Evolutionary conservation across 345 rosid genomes (phyloP), one percentile per base, ranked within the genome.

Genomic region (Hibiscus tridactylites): DNA sequence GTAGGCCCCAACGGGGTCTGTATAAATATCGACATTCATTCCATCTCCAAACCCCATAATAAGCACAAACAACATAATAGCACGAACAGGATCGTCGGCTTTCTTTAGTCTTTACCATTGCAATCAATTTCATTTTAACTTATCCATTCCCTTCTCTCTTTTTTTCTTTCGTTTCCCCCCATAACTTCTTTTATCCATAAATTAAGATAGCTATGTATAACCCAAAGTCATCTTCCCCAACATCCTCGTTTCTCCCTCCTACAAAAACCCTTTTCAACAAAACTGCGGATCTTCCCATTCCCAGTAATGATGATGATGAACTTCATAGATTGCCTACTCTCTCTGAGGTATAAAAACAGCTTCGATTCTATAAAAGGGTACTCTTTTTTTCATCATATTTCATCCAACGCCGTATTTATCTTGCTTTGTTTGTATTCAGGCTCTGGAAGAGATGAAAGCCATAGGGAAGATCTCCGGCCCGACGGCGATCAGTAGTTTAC

Each of bases 401-500:
- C 46, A 46, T 17, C 26, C 73, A 10, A 61, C 9, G 54, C 6
- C 69, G 70, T 52, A 64, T 78, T 70, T 26, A 74, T 24, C 42
- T 72, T 61, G 42, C 5, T 61, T 47, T 56, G 66, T 68, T 63
- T 66, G 64, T 47, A 5, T 71, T 74, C 88, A 95, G 99, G 94
- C 84, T 47, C 10, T 90, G 37, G 82, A 87, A 71, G 98, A 95
- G 82, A 87, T 89, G 64, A 95, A 88, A 78, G 96, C 91, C 13
- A 83, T 95, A 52, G 96, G 94, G 71, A 90, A 76, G 82, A 95
- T 95, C 82, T 92, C 99, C 2, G 92, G 96, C 3, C 99, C 99
- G 9, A 89, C 90, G 9, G 90, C 90, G 6, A 77, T 89, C 64
- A 87, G 97, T 0, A 97, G 98, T 56, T 87, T 95, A 6, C 86